Evolutionary conservation across 2,329 filamentous ascomycete species (phyloP).

Genomic region (Arthroderma sp.): DNA sequence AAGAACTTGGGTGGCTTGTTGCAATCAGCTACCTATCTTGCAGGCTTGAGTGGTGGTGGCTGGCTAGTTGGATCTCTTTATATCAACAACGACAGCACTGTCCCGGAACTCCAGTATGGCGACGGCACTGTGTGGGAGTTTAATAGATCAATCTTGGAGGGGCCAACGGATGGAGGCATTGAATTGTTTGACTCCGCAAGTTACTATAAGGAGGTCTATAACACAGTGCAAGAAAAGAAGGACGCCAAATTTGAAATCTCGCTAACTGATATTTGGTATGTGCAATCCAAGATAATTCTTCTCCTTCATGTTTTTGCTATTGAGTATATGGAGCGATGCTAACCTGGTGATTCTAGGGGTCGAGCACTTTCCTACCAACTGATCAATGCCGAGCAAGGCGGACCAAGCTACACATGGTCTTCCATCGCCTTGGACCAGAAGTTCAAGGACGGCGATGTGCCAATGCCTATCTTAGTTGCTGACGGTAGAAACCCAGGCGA

Average conservation of each 20-base stretch:
- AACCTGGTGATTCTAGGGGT: constrained; percentile 31
- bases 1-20: constrained; percentile 70
- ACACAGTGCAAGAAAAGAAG: constrained; percentile 47
- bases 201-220: constrained; percentile 50
- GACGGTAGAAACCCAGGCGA: constrained; percentile 54
- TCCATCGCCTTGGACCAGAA: constrained; percentile 53
- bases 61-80: constrained; percentile 78
- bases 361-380: constrained; percentile 78
- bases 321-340: neutral
- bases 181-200: constrained; percentile 42
- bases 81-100: constrained; percentile 62
- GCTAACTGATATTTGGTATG: constrained; percentile 71
- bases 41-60: constrained; percentile 67
- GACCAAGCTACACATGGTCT: constrained; percentile 66
- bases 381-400: constrained; percentile 61
- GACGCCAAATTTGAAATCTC: constrained; percentile 55
- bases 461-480: constrained; percentile 61
- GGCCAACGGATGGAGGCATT: constrained; percentile 38
- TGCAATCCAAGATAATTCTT: neutral
- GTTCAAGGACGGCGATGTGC: constrained; percentile 52
- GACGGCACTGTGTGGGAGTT: constrained; percentile 48
- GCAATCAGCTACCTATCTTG: constrained; percentile 67
- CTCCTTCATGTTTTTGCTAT: constrained; percentile 1
- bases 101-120: constrained; percentile 42
- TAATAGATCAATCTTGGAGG: constrained; percentile 47